A percentile compares a stretch with the other conserved stretches of the same genome.
Evolutionary conservation across 352 stramenopile species (phyloP).

Genomic region (Halophytophthora polymorphica): DNA sequence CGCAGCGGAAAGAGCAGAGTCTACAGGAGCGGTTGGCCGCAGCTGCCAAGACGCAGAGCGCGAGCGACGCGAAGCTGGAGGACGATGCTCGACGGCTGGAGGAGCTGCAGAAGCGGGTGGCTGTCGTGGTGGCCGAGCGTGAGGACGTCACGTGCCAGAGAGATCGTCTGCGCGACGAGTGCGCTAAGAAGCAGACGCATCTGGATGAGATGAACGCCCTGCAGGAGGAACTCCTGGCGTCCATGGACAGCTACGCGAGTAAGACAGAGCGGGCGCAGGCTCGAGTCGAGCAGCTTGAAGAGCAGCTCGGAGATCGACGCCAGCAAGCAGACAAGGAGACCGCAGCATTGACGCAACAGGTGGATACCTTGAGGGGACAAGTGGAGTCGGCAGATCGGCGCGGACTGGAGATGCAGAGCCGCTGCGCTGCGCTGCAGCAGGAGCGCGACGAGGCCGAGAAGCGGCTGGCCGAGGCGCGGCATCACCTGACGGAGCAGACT

Average conservation of each 20-base stretch:
- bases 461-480: slow-evolving; percentile 15
- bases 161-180: slow-evolving; percentile 17
- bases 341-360: slow-evolving; percentile 8
- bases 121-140: slow-evolving; percentile 9
- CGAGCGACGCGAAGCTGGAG: slow-evolving; percentile 22
- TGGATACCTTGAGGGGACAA: slow-evolving; percentile 2
- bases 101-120: slow-evolving; percentile 15
- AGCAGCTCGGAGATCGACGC: slow-evolving; percentile 11
- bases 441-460: slow-evolving; percentile 17
- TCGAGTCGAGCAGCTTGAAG: slow-evolving; percentile 29
- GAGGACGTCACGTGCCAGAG: slow-evolving; percentile 16
- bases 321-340: slow-evolving; percentile 13
- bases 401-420: slow-evolving; percentile 4
- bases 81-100: slow-evolving; percentile 19
- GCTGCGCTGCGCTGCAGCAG: slow-evolving; percentile 14
- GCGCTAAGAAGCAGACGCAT: slow-evolving; percentile 23
- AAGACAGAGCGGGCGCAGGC: slow-evolving; percentile 24
- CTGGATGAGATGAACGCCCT: slow-evolving; percentile 62
- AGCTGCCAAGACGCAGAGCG: slow-evolving; percentile 23
- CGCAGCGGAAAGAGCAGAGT: slow-evolving; percentile 17
- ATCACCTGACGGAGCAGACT: slow-evolving; percentile 16
- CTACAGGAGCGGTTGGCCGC: slow-evolving; percentile 18
- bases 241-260: slow-evolving; percentile 44
- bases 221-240: slow-evolving; percentile 64
- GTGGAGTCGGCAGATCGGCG: slow-evolving; percentile 8